Evolutionary conservation across 192 early-diverging fungal genomes (phyloP), one percentile per base, ranked within the genome.

Genomic region (Paraglomus brasilianum): DNA sequence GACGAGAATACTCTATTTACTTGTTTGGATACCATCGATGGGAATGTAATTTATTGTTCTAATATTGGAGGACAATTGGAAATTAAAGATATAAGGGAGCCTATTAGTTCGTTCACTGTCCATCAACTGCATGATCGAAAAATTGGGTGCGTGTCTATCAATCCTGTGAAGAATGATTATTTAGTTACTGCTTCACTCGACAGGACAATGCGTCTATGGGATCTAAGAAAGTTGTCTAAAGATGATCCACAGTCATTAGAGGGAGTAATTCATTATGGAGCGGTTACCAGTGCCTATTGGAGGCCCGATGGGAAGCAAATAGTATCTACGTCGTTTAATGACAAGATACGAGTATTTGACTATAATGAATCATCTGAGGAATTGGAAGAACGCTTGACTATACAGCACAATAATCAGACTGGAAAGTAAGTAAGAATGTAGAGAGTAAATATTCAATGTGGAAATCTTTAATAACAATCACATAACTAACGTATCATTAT

Each of bases 231-330:
- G 5, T 76, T 86, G 75, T 68, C 70, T 9, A 58, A 69, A 40
- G 66, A 71, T 11, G 30, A 66, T 38, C 68, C 74, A 8, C 48
- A 63, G 5, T 66, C 74, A 2, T 71, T 74, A 8, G 49, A 65
- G 38, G 40, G 69, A 19, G 78, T 83, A 39, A 63, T 73, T 10
- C 84, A 89, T 68, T 44, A 75, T 7, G 78, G 82, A 59, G 74
- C 85, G 36, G 86, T 87, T 1, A 88, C 86, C 8, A 77, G 81
- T 21, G 86, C 85, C 5, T 89, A 82, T 77, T 90, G 87, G 87
- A 83, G 84, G 58, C 88, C 88, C 9, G 75, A 70, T 41, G 88
- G 88, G 49, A 66, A 74, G 19, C 43, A 78, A 47, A 48, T 90
- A 8, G 70, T 82, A 22, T 83, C 80, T 24, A 81, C 85, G 0